phyloP scores from a whole-genome alignment of 1,284 basidiomycete species.

The Heterobasidion irregulare region DNA sequence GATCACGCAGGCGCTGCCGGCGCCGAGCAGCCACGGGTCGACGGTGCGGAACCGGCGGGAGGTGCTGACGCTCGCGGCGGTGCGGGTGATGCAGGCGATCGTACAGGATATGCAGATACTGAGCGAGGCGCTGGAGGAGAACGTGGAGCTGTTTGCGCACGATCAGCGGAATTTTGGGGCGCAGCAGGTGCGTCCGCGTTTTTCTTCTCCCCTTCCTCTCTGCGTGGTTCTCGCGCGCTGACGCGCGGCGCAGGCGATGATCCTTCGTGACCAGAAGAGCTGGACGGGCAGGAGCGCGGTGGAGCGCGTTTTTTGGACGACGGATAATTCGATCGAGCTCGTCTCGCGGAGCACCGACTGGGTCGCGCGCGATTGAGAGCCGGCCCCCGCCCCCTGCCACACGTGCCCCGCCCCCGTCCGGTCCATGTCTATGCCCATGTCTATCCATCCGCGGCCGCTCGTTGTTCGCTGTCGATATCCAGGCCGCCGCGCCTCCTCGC shows the following conservation, averaged over 20 bases:
- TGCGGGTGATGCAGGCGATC: constrained; percentile 75
- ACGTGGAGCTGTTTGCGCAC: constrained; percentile 82
- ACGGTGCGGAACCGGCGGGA: constrained; percentile 67
- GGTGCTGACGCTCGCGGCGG: constrained; percentile 56
- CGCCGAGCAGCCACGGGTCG: constrained; percentile 33
- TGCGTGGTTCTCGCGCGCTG: too few relatives aligned
- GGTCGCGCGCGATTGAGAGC: constrained; percentile 58
- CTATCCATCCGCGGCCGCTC: too few relatives aligned
- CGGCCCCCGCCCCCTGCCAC: background rate
- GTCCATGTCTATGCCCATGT: too few relatives aligned
- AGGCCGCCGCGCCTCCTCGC: background rate
- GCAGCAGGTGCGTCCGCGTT: constrained; percentile 62
- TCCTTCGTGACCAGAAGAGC: constrained; percentile 85
- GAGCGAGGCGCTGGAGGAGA: constrained; percentile 81
- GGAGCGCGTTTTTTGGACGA: constrained; percentile 84
- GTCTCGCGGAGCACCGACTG: constrained; percentile 76
- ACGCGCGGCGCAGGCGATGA: constrained; percentile 62
- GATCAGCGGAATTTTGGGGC: constrained; percentile 90
- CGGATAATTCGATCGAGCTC: constrained; percentile 78
- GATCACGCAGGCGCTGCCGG: constrained; percentile 61
- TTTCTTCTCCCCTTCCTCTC: too few relatives aligned
- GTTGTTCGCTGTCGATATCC: background rate
- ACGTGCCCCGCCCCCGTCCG: too few relatives aligned
- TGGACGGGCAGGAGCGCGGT: constrained; percentile 86
- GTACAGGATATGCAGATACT: constrained; percentile 80